These are phyloP conservation scores for Nicotiana tomentosiformis DNA, from an alignment of 257 asterid species.

Conservation along the genomic window DNA sequence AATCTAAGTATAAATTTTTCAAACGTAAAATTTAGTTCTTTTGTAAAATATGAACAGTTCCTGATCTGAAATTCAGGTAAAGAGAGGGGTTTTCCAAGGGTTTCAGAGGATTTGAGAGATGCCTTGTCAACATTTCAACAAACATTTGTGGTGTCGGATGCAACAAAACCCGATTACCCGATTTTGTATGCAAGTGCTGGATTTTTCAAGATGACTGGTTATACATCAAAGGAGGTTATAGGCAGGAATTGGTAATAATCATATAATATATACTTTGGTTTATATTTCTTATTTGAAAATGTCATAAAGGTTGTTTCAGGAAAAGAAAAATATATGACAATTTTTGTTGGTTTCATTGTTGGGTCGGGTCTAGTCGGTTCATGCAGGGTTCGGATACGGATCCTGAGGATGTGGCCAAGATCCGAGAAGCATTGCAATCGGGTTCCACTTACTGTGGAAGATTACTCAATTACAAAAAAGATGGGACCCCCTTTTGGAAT, in stretches of 20 bases:
- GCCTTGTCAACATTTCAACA: conserved; percentile 94
- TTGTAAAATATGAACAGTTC: no score
- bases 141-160: conserved; percentile 96
- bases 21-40: no score
- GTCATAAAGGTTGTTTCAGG: background rate
- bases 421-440: conserved; percentile 55
- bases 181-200: conserved; percentile 98
- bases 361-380: conserved; percentile 61
- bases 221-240: conserved; percentile 78
- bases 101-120: conserved; percentile 77
- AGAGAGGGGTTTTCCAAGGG: conserved; percentile 59
- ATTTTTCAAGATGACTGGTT: conserved; percentile 96
- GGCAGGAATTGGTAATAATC: conserved; percentile 73
- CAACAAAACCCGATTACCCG: conserved; percentile 76
- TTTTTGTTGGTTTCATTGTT: background rate
- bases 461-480: conserved; percentile 89
- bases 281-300: background rate
- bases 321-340: background rate
- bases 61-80: conserved; percentile 31
- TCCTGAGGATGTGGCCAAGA: conserved; percentile 81
- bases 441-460: conserved; percentile 83
- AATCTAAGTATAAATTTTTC: no score
- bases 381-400: conserved; percentile 83
- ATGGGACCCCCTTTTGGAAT: conserved; percentile 96
- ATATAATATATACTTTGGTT: background rate